Evolutionary conservation across 192 early-diverging fungal genomes (phyloP), one percentile per base, ranked within the genome.

Genomic region (Backusella morwellensis): DNA sequence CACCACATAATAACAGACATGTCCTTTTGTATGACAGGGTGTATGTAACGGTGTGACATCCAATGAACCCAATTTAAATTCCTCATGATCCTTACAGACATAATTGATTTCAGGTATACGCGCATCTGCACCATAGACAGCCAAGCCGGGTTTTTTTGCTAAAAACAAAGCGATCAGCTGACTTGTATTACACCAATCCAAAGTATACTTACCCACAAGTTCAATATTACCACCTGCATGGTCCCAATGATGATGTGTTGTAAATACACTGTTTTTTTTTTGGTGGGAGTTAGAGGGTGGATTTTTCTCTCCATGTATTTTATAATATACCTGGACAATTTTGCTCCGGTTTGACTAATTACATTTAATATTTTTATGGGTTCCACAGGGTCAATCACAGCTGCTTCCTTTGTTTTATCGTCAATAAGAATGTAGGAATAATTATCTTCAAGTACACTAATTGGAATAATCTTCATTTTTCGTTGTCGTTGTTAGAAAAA

Each of bases 171-270:
- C 32, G 32, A 26, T 72, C 56, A 63, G 26, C 17, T 54, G 52
- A 23, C 36, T 56, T 68, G 73, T 74, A 56, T 74, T 74, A 74
- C 73, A 63, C 38, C 34, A 73, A 21, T 35, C 50, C 72, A 23
- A 52, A 54, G 59, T 59, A 63, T 35, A 36, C 66, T 75, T 78
- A 82, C 80, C 80, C 14, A 91, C 79, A 41, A 96, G 75, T 63
- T 88, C 83, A 35, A 76, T 80, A 82, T 96, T 97, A 29, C 95
- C 95, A 52, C 90, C 93, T 32, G 94, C 82, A 78, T 99, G 97
- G 82, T 99, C 97, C 78, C 81, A 82, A 81, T 97, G 96, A 85
- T 98, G 96, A 85, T 98, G 97, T 40, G 95, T 96, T 29, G 89
- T 90, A 73, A 94, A 88, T 26, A 93, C 83, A 36, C 86, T 44